Conservation (phyloP, 441 rosid species). For the Populus trichocarpa region DNA sequence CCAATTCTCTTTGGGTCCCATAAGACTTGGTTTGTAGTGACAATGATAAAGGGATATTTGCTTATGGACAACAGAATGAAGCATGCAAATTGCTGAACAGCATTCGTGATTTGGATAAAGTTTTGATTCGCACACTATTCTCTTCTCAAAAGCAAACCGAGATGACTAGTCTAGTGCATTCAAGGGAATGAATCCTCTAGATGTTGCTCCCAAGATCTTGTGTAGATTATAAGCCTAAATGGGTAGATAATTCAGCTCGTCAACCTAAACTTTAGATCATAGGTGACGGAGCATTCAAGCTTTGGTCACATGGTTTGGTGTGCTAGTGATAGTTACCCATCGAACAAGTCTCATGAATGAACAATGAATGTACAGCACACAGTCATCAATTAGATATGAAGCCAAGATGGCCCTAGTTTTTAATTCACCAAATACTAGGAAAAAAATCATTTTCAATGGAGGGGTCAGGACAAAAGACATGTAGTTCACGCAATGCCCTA, state of each 20-base stretch:
- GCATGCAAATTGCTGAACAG: background rate
- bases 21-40: background rate
- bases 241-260: background rate
- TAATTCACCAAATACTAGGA: background rate
- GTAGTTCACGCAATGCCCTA: slow-evolving; percentile 17
- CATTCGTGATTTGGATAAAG: background rate
- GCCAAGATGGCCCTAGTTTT: background rate
- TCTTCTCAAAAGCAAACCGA: background rate
- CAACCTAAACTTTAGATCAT: background rate
- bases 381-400: background rate
- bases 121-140: background rate
- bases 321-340: background rate
- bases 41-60: background rate
- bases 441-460: slow-evolving; percentile 3
- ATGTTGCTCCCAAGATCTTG: too few species aligned
- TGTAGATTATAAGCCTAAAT: too few species aligned
- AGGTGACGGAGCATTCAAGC: background rate
- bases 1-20: background rate
- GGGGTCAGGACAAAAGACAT: background rate
- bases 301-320: background rate
- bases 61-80: background rate
- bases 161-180: background rate
- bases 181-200: too few species aligned
- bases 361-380: background rate
- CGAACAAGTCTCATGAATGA: background rate